These are phyloP conservation scores for Biscutella laevigata DNA, from an alignment of 441 rosid genomes.

Conservation along the genomic window DNA sequence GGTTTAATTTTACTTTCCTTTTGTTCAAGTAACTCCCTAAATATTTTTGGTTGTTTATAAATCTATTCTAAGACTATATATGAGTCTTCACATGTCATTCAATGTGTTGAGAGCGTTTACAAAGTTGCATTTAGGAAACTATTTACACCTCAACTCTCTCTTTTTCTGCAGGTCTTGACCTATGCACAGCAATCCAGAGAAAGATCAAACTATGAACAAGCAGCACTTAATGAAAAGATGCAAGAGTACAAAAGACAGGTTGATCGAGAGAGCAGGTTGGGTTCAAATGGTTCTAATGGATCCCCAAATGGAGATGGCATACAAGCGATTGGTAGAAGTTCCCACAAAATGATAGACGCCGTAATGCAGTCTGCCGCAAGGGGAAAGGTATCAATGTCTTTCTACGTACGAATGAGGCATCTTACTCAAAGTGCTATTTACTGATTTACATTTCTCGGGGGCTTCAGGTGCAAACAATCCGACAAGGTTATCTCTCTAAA, in stretches of 20 bases:
- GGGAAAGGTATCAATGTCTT: constrained; percentile 67
- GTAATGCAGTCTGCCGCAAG: constrained; percentile 98
- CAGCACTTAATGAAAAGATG: constrained; percentile 91
- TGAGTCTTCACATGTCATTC: not conserved
- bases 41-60: not conserved
- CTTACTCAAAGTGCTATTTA: constrained; percentile 6
- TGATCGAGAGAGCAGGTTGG: constrained; percentile 83
- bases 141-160: not conserved
- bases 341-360: constrained; percentile 98
- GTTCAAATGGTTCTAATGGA: constrained; percentile 82
- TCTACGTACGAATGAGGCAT: constrained; percentile 1
- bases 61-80: not conserved
- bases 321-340: constrained; percentile 98
- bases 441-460: constrained; percentile 12
- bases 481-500: constrained; percentile 97
- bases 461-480: constrained; percentile 90
- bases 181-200: constrained; percentile 96
- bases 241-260: constrained; percentile 96
- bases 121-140: constrained; percentile 1
- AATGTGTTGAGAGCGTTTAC: not conserved
- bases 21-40: not conserved
- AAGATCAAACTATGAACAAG: constrained; percentile 94
- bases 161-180: constrained; percentile 67
- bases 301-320: constrained; percentile 98
- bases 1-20: not conserved